Conservation (phyloP, 2,329 filamentous ascomycete genomes). For the Raffaelea ambrosiae region DNA sequence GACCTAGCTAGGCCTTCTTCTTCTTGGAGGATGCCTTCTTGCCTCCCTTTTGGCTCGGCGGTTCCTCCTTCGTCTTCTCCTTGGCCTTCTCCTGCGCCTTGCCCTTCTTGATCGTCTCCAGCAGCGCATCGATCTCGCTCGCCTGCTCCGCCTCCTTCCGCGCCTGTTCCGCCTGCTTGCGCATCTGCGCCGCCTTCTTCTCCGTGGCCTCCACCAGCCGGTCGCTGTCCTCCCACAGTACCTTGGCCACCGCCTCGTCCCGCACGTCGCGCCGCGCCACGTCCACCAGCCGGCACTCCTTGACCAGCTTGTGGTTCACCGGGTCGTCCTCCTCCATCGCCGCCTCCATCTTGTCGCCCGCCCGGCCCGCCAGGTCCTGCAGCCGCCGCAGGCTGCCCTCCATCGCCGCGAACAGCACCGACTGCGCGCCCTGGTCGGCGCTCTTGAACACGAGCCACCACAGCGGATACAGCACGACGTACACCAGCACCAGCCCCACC, state of each 20-base stretch:
- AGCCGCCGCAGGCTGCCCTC: constrained; percentile 57
- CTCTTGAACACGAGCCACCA: constrained; percentile 89
- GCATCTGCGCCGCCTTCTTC: constrained; percentile 62
- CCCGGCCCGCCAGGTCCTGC: constrained; percentile 18
- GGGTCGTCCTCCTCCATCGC: constrained; percentile 2
- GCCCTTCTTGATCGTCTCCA: constrained; percentile 36
- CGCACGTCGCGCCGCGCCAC: constrained; percentile 64
- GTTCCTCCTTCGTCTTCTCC: constrained; percentile 4
- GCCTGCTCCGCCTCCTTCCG: constrained; percentile 16
- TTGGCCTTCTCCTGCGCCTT: constrained; percentile 21
- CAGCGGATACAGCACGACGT: constrained; percentile 68
- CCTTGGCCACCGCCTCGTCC: constrained; percentile 73
- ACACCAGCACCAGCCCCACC: constrained; percentile 64
- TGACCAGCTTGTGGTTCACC: constrained; percentile 51
- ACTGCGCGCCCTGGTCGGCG: constrained; percentile 74
- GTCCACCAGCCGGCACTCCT: constrained; percentile 76
- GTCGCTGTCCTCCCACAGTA: constrained; percentile 85
- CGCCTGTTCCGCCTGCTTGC: constrained; percentile 27
- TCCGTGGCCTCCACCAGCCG: constrained; percentile 73
- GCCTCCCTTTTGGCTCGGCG: constrained; percentile 8
- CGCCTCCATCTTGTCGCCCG: background rate
- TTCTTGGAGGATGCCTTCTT: no score
- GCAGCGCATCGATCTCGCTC: constrained; percentile 28
- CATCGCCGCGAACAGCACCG: constrained; percentile 78
- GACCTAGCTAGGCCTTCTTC: constrained; percentile 9